phyloP scores from a whole-genome alignment of 2,329 filamentous ascomycete species.

The Fusarium torulosum region DNA sequence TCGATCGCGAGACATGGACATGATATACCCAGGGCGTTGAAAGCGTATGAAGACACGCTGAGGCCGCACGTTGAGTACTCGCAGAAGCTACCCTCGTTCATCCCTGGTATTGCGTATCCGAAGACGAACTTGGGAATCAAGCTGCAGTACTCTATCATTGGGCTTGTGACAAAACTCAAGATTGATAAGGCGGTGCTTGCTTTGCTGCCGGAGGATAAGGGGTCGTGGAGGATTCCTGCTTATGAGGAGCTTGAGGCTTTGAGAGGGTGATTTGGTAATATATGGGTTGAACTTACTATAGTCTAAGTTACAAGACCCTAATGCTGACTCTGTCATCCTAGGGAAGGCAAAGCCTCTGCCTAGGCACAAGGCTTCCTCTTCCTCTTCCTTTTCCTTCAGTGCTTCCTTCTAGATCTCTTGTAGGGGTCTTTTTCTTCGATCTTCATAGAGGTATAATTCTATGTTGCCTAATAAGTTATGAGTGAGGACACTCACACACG shows the following conservation, averaged over 20 bases:
- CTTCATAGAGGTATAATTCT: no score
- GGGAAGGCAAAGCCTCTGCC: no score
- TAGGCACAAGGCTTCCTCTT: no score
- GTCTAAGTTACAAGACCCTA: no score
- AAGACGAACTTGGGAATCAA: slow-evolving; percentile 48
- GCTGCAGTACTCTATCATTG: slow-evolving; percentile 36
- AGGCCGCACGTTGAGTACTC: slow-evolving; percentile 56
- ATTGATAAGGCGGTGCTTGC: slow-evolving; percentile 32
- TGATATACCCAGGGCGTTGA: slow-evolving; percentile 49
- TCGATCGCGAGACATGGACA: slow-evolving; percentile 51
- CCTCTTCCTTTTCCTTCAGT: no score
- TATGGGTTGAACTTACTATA: no score
- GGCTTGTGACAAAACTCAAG: slow-evolving; percentile 23
- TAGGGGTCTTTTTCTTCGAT: no score
- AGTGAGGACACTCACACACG: neutral
- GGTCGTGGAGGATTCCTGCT: slow-evolving; percentile 28
- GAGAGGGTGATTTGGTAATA: neutral
- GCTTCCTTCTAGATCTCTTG: no score
- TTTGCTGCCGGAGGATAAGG: slow-evolving; percentile 25
- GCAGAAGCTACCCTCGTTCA: slow-evolving; percentile 52
- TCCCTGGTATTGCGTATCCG: slow-evolving; percentile 47
- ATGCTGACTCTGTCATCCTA: no score
- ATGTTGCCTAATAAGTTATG: no score
- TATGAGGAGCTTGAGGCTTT: slow-evolving; percentile 8
- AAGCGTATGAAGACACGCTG: slow-evolving; percentile 57